phyloP scores from a whole-genome alignment of 2,329 filamentous ascomycete species.

The Exophiala phaeomuriformis region DNA sequence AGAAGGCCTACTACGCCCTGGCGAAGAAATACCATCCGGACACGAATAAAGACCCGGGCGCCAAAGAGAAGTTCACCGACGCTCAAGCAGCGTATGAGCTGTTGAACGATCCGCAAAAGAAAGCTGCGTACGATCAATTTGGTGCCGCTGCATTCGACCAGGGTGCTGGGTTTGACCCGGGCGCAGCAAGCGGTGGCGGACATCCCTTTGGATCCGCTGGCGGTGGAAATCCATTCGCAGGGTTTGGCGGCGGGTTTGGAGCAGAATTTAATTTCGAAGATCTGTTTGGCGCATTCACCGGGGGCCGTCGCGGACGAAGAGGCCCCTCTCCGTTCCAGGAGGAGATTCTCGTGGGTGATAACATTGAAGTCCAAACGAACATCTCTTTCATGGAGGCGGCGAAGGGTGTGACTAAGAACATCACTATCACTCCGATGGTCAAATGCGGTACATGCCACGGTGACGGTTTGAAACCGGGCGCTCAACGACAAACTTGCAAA shows the following conservation, averaged over 20 bases:
- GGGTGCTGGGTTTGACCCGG: conserved; percentile 70
- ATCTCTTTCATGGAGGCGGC: conserved; percentile 96
- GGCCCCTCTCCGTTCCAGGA: conserved; percentile 66
- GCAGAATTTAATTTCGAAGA: conserved; percentile 93
- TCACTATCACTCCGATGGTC: conserved; percentile 73
- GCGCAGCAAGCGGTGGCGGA: conserved; percentile 51
- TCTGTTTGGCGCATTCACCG: conserved; percentile 79
- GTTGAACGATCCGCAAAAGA: conserved; percentile 86
- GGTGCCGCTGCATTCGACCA: conserved; percentile 69
- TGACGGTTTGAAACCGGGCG: conserved; percentile 74
- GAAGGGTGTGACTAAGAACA: conserved; percentile 82
- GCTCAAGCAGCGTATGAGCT: conserved; percentile 92
- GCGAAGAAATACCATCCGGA: conserved; percentile 98
- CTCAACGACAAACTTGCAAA: conserved; percentile 65
- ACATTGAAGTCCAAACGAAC: conserved; percentile 87
- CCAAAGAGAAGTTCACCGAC: conserved; percentile 90
- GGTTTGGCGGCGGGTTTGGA: conserved; percentile 59
- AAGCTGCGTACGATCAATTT: conserved; percentile 83
- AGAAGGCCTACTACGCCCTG: conserved; percentile 95
- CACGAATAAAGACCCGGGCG: conserved; percentile 89
- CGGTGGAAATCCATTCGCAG: conserved; percentile 28
- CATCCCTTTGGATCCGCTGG: conserved; percentile 56
- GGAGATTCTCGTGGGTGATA: conserved; percentile 79
- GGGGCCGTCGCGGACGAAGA: conserved; percentile 48
- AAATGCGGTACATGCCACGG: conserved; percentile 77